These are phyloP conservation scores for Coleophoma eucalyptorum DNA, from an alignment of 2,329 filamentous ascomycete genomes.

Conservation along the genomic window DNA sequence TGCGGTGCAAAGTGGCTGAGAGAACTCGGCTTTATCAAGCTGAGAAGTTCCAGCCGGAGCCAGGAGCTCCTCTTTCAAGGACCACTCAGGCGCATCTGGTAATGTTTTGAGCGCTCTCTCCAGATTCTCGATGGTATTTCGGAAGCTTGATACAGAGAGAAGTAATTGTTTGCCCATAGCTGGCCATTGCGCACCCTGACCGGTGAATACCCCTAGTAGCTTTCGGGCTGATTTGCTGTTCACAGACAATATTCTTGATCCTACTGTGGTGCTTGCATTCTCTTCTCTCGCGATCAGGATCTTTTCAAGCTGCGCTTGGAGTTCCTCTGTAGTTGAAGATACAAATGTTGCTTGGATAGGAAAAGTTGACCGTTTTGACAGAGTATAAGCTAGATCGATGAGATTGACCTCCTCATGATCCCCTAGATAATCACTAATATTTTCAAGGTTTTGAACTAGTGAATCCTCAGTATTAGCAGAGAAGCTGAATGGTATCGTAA, in stretches of 20 bases:
- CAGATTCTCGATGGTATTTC: not conserved
- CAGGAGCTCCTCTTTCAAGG: not conserved
- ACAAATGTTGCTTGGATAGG: not conserved
- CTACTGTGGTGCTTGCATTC: not conserved
- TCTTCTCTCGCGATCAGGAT: slow-evolving; percentile 1
- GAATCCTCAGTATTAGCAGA: not conserved
- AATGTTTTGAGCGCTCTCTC: not conserved
- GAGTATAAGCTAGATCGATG: not conserved
- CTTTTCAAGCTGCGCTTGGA: slow-evolving; percentile 3
- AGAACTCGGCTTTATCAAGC: not conserved
- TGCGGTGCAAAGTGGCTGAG: not conserved
- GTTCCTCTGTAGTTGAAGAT: not conserved
- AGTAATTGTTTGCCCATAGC: slow-evolving; percentile 8
- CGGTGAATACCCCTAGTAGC: slow-evolving; percentile 11
- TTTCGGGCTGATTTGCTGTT: not conserved
- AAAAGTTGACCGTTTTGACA: not conserved
- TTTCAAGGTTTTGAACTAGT: slow-evolving; percentile 22
- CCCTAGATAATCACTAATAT: not conserved
- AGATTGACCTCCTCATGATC: not conserved
- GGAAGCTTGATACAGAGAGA: not conserved
- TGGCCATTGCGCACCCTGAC: slow-evolving; percentile 8
- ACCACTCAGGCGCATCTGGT: not conserved
- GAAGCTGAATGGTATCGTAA: not conserved
- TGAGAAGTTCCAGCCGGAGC: not conserved
- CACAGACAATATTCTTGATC: not conserved